Conservation (phyloP, 2,329 filamentous ascomycete genomes). For the Thelonectria discophora region DNA sequence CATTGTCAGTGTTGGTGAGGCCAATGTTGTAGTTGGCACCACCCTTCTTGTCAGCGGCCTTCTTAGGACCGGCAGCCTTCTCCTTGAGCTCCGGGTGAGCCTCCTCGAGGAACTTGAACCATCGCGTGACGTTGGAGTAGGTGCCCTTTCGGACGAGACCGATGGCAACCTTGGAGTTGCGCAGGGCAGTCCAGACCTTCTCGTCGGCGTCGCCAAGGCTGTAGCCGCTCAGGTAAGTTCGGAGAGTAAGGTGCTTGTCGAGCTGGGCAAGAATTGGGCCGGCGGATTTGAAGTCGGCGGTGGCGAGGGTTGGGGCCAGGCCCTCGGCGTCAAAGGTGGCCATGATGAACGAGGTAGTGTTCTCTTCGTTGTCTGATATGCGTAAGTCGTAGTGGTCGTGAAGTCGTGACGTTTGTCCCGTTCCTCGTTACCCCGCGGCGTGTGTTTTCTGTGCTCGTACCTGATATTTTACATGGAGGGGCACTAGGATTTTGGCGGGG, state of each 20-base stretch:
- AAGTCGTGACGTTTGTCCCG: neutral
- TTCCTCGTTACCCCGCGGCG: conserved; percentile 17
- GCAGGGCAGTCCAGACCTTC: conserved; percentile 83
- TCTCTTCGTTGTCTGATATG: conserved; percentile 4
- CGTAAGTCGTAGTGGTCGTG: neutral
- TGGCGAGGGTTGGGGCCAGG: conserved; percentile 38
- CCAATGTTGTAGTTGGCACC: conserved; percentile 91
- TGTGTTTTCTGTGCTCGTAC: conserved; percentile 10
- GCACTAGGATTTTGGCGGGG: conserved; percentile 16
- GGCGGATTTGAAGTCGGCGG: conserved; percentile 78
- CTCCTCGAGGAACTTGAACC: conserved; percentile 88
- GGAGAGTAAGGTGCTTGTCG: conserved; percentile 86
- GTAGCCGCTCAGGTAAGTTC: conserved; percentile 88
- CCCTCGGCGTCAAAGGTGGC: conserved; percentile 40
- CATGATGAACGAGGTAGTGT: conserved; percentile 25
- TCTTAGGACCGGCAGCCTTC: conserved; percentile 67
- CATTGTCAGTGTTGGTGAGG: conserved; percentile 83
- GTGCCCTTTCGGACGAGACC: conserved; percentile 82
- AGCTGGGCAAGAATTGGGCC: conserved; percentile 79
- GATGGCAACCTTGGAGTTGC: conserved; percentile 84
- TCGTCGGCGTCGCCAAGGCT: conserved; percentile 78
- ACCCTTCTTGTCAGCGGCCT: conserved; percentile 74
- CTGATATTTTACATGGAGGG: conserved; percentile 15
- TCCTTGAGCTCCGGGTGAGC: conserved; percentile 78
- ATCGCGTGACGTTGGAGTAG: conserved; percentile 80